phyloP scores from a whole-genome alignment of 371 early-diverging fungal genomes.

The Lichtheimia ornata region DNA sequence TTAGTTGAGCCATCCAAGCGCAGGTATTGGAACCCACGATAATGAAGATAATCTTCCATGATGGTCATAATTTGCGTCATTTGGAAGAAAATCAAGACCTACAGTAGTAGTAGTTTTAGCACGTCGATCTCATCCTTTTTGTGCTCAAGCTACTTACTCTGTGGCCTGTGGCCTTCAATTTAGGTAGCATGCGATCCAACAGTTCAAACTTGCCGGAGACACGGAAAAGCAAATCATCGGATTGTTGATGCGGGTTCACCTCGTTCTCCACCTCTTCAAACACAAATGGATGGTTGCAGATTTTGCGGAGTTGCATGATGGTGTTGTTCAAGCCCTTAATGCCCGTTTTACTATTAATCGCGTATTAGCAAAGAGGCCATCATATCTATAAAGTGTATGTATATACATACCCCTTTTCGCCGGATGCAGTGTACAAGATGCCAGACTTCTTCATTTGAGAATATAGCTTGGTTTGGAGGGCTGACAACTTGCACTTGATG shows the following conservation, averaged over 20 bases:
- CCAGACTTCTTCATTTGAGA: slow-evolving; percentile 76
- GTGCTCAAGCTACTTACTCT: slow-evolving; percentile 44
- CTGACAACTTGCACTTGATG: slow-evolving; percentile 88
- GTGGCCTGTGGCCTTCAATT: slow-evolving; percentile 85
- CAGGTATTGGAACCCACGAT: slow-evolving; percentile 76
- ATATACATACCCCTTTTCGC: slow-evolving; percentile 1
- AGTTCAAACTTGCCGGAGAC: slow-evolving; percentile 97
- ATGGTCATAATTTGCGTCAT: slow-evolving; percentile 98
- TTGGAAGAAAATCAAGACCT: slow-evolving; percentile 98
- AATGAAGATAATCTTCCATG: slow-evolving; percentile 91
- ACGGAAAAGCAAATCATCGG: slow-evolving; percentile 65
- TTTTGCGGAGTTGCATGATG: slow-evolving; percentile 98
- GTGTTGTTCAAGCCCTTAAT: slow-evolving; percentile 91
- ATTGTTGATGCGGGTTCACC: slow-evolving; percentile 62
- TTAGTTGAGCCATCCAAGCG: slow-evolving; percentile 96
- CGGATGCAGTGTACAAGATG: slow-evolving; percentile 19
- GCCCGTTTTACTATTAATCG: slow-evolving; percentile 41
- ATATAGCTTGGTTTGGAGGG: slow-evolving; percentile 79
- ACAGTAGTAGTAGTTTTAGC: neutral
- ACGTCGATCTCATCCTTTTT: too few species aligned
- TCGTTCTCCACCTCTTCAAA: slow-evolving; percentile 91
- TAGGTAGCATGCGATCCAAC: slow-evolving; percentile 94
- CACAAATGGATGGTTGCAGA: slow-evolving; percentile 99
- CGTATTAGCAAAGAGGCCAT: too few species aligned
- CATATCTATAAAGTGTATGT: neutral